phyloP scores from a whole-genome alignment of 106 monocot genomes.

The Cymbidium sinense region DNA sequence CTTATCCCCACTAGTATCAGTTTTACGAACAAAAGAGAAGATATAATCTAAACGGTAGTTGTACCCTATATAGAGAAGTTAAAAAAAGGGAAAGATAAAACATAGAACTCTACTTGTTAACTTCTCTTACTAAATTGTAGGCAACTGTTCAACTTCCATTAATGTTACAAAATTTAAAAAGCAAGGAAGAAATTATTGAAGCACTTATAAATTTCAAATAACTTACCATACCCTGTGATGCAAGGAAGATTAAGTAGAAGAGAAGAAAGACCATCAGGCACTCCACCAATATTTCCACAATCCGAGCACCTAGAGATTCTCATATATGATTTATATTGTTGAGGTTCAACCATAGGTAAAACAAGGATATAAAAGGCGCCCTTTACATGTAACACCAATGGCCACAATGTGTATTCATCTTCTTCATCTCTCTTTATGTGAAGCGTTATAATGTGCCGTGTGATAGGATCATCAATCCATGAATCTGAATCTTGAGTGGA shows the following conservation, averaged over 20 bases:
- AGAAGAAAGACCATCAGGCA: conserved; percentile 48
- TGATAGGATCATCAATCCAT: conserved; percentile 91
- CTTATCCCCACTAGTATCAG: not conserved
- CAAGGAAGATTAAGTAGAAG: conserved; percentile 79
- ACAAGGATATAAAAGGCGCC: conserved; percentile 57
- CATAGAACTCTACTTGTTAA: not conserved
- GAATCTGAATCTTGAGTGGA: conserved; percentile 73
- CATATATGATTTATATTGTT: conserved; percentile 55
- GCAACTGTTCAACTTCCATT: not conserved
- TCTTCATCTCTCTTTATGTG: conserved; percentile 42
- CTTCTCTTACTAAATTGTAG: not conserved
- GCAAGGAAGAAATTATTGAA: not conserved
- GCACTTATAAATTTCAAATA: conserved; percentile 10
- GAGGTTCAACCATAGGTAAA: conserved; percentile 75
- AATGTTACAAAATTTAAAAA: conserved; percentile 4
- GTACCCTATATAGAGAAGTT: not conserved
- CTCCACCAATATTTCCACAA: conserved; percentile 53
- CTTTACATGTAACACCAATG: conserved; percentile 73
- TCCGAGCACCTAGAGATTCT: conserved; percentile 45
- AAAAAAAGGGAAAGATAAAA: not conserved
- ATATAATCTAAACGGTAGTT: not conserved
- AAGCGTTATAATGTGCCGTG: conserved; percentile 77
- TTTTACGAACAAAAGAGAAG: not conserved
- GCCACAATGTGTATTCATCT: conserved; percentile 65
- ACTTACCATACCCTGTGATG: conserved; percentile 99